These are phyloP conservation scores for Bipolaris zeicola DNA, from an alignment of 2,329 filamentous ascomycete species.

Conservation along the genomic window DNA sequence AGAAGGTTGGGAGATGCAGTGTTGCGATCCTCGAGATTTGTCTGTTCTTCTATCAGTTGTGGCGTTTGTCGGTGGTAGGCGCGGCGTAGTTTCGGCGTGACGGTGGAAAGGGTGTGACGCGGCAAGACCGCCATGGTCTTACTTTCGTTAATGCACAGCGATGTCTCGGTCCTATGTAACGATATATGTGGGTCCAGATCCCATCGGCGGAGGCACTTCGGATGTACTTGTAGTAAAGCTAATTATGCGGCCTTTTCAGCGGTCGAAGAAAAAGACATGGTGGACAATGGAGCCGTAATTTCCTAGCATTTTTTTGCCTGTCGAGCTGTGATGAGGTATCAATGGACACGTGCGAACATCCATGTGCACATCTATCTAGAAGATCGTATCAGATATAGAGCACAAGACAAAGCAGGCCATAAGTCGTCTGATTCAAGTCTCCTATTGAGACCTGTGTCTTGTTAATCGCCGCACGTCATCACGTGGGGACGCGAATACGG, in stretches of 20 bases:
- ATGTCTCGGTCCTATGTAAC: slow-evolving; percentile 8
- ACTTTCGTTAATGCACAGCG: slow-evolving; percentile 2
- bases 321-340: background rate
- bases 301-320: background rate
- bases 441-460: background rate
- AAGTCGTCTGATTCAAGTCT: background rate
- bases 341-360: background rate
- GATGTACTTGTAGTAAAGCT: background rate
- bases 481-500: slow-evolving; percentile 15
- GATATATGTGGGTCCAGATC: background rate
- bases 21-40: background rate
- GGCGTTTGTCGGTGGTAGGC: slow-evolving; percentile 3
- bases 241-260: background rate
- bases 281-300: background rate
- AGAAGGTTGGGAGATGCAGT: background rate
- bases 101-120: slow-evolving; percentile 1
- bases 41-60: background rate
- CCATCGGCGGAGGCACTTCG: background rate
- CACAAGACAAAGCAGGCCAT: background rate
- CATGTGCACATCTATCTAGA: background rate
- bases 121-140: slow-evolving; percentile 3
- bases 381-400: background rate
- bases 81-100: slow-evolving; percentile 10
- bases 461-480: slow-evolving; percentile 3
- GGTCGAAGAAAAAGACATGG: background rate